Evolutionary conservation across 2,329 filamentous ascomycete genomes (phyloP).

Genomic region (Scytalidium lignicola): DNA sequence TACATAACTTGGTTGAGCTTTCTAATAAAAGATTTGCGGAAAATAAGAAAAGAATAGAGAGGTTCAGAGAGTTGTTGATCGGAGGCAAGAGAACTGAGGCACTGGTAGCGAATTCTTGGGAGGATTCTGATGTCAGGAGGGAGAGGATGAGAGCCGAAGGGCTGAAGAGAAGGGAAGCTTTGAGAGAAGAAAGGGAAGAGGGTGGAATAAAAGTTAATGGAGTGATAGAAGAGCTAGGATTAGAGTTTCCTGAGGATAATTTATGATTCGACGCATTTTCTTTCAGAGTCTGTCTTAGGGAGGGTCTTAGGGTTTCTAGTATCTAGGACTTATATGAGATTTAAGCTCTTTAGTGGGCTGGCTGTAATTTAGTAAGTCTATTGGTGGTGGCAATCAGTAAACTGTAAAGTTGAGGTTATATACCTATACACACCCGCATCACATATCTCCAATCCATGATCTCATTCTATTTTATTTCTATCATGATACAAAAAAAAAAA

Average conservation of each 20-base stretch:
- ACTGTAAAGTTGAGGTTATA: too few species aligned
- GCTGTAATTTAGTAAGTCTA: too few species aligned
- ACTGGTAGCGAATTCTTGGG: constrained; percentile 43
- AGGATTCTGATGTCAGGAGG: constrained; percentile 45
- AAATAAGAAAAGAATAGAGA: constrained; percentile 61
- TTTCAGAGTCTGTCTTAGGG: too few species aligned
- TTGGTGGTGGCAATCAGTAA: too few species aligned
- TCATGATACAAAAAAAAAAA: too few species aligned
- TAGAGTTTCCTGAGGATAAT: not conserved
- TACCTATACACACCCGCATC: too few species aligned
- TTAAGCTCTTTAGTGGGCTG: too few species aligned
- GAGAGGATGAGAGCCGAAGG: constrained; percentile 56
- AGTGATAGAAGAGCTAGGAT: not conserved
- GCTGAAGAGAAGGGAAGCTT: constrained; percentile 38
- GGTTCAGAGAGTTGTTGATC: constrained; percentile 49
- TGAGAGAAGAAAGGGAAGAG: constrained; percentile 4
- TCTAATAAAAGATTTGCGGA: constrained; percentile 70
- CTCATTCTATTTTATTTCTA: too few species aligned
- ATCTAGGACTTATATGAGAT: too few species aligned
- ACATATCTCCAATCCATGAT: too few species aligned
- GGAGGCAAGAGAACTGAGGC: constrained; percentile 20
- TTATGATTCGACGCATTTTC: too few species aligned
- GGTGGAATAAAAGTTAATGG: not conserved
- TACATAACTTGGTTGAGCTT: constrained; percentile 61
- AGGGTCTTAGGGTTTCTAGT: too few species aligned